phyloP scores from a whole-genome alignment of 495 filamentous ascomycete species.

The Penicillium odoratum region DNA sequence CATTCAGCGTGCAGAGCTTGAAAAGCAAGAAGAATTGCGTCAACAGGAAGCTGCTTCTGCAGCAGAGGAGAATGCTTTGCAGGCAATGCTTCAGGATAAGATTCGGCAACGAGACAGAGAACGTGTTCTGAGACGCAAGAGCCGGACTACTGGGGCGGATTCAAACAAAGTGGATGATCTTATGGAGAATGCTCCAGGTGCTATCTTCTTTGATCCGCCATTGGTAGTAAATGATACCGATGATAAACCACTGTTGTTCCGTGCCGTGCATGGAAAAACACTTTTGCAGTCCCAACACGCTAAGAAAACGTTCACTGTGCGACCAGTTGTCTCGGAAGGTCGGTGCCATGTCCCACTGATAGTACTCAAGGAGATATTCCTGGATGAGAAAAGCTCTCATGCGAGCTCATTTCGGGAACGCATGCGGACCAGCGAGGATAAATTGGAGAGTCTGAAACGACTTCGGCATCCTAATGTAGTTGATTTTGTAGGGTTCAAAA shows the following conservation, averaged over 20 bases:
- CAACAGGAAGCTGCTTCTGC: conserved; percentile 55
- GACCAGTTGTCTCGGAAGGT: conserved; percentile 57
- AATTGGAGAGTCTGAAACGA: conserved; percentile 70
- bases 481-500: conserved; percentile 77
- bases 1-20: conserved; percentile 52
- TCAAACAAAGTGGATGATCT: conserved; percentile 30
- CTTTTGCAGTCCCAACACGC: conserved; percentile 56
- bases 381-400: conserved; percentile 36
- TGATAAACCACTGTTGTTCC: conserved; percentile 58
- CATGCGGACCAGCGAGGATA: conserved; percentile 66
- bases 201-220: conserved; percentile 70
- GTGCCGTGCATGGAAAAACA: conserved; percentile 63
- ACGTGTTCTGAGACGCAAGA: conserved; percentile 37
- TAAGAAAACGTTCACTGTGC: conserved; percentile 64
- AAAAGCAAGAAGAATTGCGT: conserved; percentile 52
- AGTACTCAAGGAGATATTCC: conserved; percentile 61
- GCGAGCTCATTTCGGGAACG: conserved; percentile 53
- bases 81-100: conserved; percentile 76
- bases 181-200: conserved; percentile 41
- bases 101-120: conserved; percentile 51
- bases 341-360: conserved; percentile 56
- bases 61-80: conserved; percentile 75
- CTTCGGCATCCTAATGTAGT: conserved; percentile 76
- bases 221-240: conserved; percentile 59
- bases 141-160: conserved; percentile 39